These are phyloP conservation scores for Rhododendron ferrugineum DNA, from an alignment of 148 eudicot genomes.

Conservation along the genomic window DNA sequence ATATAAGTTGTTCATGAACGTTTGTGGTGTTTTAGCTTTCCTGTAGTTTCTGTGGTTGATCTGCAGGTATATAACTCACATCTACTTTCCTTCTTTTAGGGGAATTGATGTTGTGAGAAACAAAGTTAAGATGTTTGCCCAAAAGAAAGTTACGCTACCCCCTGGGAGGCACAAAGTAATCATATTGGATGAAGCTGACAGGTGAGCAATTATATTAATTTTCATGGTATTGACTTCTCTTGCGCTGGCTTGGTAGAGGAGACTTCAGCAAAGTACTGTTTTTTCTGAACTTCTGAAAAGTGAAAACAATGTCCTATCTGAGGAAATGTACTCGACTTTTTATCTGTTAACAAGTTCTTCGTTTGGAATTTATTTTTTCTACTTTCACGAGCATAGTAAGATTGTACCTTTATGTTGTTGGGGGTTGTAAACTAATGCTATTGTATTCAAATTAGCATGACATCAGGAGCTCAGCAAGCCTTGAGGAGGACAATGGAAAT, in stretches of 20 bases:
- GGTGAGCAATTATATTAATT: conserved; percentile 36
- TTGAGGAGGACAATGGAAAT: conserved; percentile 96
- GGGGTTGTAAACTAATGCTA: conserved; percentile 2
- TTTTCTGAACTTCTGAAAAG: not conserved
- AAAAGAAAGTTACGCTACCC: conserved; percentile 91
- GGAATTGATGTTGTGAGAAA: conserved; percentile 98
- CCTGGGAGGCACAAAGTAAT: conserved; percentile 87
- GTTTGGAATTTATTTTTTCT: not conserved
- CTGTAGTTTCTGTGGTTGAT: not conserved
- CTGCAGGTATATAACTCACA: not conserved
- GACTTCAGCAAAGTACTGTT: not conserved
- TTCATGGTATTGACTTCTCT: not conserved
- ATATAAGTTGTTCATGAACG: not conserved
- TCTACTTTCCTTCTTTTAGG: conserved; percentile 24
- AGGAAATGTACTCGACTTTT: not conserved
- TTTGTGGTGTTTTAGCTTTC: not conserved
- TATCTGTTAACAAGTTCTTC: not conserved
- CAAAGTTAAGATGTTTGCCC: conserved; percentile 99
- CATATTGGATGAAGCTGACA: conserved; percentile 96
- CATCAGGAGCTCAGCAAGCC: conserved; percentile 98
- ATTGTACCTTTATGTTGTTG: not conserved
- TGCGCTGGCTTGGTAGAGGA: not conserved
- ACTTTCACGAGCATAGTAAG: not conserved
- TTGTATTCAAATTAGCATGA: conserved; percentile 57
- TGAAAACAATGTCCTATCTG: not conserved